A percentile compares a stretch with the other conserved stretches of the same genome.
Evolutionary conservation across 768 basidiomycete species (phyloP).

Genomic region (Russula ochroleuca): DNA sequence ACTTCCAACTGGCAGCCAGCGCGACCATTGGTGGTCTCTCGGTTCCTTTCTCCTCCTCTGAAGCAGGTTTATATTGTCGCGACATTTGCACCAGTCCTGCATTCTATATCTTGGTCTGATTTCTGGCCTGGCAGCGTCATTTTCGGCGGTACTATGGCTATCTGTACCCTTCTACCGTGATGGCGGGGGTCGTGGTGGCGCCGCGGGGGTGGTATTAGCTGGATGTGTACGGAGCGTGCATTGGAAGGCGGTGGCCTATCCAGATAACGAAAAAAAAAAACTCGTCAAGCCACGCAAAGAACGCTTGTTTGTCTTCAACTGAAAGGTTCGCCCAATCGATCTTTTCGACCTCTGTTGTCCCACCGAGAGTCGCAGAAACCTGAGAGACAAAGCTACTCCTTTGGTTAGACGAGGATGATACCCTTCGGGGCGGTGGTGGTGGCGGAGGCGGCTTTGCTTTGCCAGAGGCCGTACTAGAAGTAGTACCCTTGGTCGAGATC

Average conservation of each 20-base stretch:
- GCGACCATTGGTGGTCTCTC: too few relatives aligned
- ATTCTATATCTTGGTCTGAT: too few relatives aligned
- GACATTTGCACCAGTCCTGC: too few relatives aligned
- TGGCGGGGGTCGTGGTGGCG: too few relatives aligned
- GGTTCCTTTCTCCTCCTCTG: too few relatives aligned
- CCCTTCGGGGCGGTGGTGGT: not conserved
- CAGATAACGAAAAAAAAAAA: constrained; percentile 58
- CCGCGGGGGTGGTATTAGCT: too few relatives aligned
- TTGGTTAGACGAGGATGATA: not conserved
- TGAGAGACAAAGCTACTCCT: not conserved
- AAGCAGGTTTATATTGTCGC: too few relatives aligned
- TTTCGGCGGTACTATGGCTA: too few relatives aligned
- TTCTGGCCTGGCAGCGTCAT: too few relatives aligned
- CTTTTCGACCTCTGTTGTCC: constrained; percentile 16
- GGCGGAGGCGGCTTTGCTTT: constrained; percentile 15
- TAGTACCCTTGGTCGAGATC: not conserved
- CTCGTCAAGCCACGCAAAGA: constrained; percentile 79
- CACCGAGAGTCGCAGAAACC: not conserved
- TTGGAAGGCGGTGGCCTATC: constrained; percentile 25
- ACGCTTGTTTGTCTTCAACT: constrained; percentile 60
- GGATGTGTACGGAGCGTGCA: not conserved
- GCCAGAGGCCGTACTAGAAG: not conserved
- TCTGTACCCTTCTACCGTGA: too few relatives aligned
- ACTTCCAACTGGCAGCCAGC: too few relatives aligned
- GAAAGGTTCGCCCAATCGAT: constrained; percentile 72